A percentile compares a stretch with the other conserved stretches of the same genome.
These are phyloP conservation scores for Magnusiomyces sp. DNA, from an alignment of 1,139 yeast genomes.

Conservation along the genomic window DNA sequence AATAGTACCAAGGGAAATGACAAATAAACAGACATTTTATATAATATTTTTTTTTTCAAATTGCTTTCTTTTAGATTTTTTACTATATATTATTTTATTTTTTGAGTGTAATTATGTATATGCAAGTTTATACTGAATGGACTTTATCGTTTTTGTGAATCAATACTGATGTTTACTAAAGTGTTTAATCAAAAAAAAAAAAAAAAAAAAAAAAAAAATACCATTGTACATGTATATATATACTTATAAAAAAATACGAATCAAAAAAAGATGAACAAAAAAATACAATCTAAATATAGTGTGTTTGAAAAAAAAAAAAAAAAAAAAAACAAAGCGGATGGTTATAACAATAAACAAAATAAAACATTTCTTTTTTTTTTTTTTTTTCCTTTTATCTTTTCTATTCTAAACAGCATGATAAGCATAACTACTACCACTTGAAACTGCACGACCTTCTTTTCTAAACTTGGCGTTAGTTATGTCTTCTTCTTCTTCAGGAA, in stretches of 20 bases:
- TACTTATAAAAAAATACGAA: neutral
- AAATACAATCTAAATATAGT: neutral
- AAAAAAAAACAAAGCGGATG: too few species aligned
- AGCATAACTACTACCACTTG: slow-evolving; percentile 1
- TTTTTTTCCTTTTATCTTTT: neutral
- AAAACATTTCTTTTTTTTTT: neutral
- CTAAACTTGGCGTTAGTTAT: neutral
- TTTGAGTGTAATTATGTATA: too few species aligned
- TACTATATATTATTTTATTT: too few species aligned
- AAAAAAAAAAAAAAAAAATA: neutral
- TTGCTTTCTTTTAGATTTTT: too few species aligned
- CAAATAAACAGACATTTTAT: too few species aligned
- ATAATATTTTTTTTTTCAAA: too few species aligned
- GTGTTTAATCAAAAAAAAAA: too few species aligned
- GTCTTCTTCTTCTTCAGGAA: neutral
- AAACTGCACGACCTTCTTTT: neutral
- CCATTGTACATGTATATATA: neutral
- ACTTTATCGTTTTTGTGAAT: too few species aligned
- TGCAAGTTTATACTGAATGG: too few species aligned
- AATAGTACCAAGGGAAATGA: neutral
- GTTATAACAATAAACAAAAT: too few species aligned
- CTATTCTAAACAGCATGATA: too few species aligned
- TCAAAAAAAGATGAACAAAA: neutral
- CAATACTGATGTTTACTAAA: too few species aligned
- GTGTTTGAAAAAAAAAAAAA: neutral